These are phyloP conservation scores for Corylus americana DNA, from an alignment of 306 rosid genomes.

Conservation along the genomic window DNA sequence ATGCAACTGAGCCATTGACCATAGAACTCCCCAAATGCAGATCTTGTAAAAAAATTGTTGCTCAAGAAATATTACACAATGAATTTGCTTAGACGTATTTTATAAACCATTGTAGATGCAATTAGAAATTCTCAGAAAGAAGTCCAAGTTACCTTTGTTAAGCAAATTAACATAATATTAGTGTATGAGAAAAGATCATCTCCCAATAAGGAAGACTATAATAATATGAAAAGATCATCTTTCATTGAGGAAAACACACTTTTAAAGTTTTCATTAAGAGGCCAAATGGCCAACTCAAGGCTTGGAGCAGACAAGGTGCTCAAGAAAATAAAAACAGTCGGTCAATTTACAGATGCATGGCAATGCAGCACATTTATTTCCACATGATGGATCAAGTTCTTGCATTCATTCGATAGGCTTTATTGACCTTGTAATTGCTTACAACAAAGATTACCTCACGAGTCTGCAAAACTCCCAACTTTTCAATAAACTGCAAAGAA, in stretches of 20 bases:
- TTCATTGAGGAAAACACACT: not conserved
- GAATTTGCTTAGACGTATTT: not conserved
- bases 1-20: not conserved
- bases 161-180: not conserved
- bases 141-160: not conserved
- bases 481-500: not conserved
- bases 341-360: not conserved
- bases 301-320: constrained; percentile 7
- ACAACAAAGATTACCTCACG: not conserved
- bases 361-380: not conserved
- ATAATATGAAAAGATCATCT: not conserved
- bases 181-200: not conserved
- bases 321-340: not conserved
- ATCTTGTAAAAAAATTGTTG: not conserved
- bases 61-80: not conserved
- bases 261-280: not conserved
- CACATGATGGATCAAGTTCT: not conserved
- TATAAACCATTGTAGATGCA: not conserved
- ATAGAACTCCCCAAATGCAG: not conserved
- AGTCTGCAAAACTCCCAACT: not conserved
- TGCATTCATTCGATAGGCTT: not conserved
- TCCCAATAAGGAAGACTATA: not conserved
- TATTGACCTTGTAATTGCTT: not conserved
- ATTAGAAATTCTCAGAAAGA: not conserved
- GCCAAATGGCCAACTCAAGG: not conserved